Percentiles rank a stretch among this genome's conserved stretches.
phyloP scores from a whole-genome alignment of 306 rosid genomes.

The Prunus mume region DNA sequence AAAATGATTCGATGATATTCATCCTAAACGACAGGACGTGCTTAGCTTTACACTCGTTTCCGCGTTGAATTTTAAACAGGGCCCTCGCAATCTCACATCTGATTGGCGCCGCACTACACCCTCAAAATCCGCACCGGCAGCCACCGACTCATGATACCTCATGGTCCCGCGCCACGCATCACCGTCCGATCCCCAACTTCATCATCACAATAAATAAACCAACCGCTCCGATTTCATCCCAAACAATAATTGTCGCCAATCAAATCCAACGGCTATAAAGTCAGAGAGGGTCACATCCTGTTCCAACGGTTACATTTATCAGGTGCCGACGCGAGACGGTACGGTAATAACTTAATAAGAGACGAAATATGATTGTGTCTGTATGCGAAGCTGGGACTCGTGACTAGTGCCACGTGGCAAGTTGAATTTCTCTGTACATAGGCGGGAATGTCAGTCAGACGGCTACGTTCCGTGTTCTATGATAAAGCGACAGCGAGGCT shows the following conservation, averaged over 20 bases:
- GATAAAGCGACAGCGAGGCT: background rate
- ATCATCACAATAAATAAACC: background rate
- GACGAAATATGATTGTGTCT: background rate
- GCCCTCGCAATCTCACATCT: background rate
- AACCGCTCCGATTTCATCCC: background rate
- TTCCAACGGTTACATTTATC: slow-evolving; percentile 6
- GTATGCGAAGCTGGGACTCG: background rate
- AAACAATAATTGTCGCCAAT: background rate
- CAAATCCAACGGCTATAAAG: background rate
- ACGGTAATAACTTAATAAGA: background rate
- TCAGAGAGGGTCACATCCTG: background rate
- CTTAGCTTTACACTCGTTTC: slow-evolving; percentile 7
- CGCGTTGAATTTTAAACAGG: background rate
- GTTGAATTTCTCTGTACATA: background rate
- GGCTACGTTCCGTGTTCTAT: background rate
- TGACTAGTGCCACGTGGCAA: slow-evolving; percentile 14
- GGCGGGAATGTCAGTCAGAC: background rate
- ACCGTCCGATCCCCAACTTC: background rate
- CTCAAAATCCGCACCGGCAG: background rate
- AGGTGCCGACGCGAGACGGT: background rate
- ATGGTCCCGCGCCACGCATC: slow-evolving; percentile 1
- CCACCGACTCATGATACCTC: background rate
- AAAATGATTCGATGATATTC: background rate
- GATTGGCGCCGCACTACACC: background rate
- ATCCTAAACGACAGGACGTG: slow-evolving; percentile 17